Conservation (phyloP, 1,284 basidiomycete genomes). For the Cystobasidiaceae sp. region DNA sequence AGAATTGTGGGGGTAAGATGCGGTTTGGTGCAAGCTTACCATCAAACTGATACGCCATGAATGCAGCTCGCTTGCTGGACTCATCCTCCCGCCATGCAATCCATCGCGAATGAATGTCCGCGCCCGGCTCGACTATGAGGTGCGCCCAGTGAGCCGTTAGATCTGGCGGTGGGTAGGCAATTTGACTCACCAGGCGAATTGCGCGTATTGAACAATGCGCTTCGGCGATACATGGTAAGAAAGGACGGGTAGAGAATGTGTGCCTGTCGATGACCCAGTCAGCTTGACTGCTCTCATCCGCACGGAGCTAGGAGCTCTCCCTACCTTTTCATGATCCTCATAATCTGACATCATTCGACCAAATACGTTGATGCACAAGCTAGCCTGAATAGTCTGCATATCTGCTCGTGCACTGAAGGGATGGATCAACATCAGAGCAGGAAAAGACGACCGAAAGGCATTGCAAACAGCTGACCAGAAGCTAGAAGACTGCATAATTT, state of each 20-base stretch:
- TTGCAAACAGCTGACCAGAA: not conserved
- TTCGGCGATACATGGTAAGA: conserved; percentile 28
- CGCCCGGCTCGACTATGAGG: conserved; percentile 29
- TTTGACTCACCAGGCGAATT: not conserved
- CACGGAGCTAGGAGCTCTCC: not conserved
- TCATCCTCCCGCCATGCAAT: conserved; percentile 41
- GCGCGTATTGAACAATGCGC: conserved; percentile 1
- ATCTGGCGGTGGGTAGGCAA: too few species aligned
- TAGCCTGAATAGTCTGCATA: conserved; percentile 27
- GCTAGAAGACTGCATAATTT: not conserved
- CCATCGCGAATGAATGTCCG: conserved; percentile 37
- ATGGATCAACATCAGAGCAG: not conserved
- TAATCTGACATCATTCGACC: conserved; percentile 22
- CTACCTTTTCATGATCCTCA: conserved; percentile 22
- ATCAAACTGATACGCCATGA: conserved; percentile 40
- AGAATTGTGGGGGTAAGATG: too few species aligned
- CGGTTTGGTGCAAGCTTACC: conserved; percentile 32
- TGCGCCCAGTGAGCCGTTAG: conserved; percentile 16
- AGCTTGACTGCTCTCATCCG: too few species aligned
- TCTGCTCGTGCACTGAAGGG: conserved; percentile 11
- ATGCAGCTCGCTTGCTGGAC: conserved; percentile 36
- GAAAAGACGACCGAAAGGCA: not conserved
- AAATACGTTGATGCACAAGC: conserved; percentile 11
- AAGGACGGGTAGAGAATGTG: conserved; percentile 39
- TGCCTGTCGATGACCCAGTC: too few species aligned